Evolutionary conservation across 768 basidiomycete genomes (phyloP), one percentile per base, ranked within the genome.

Genomic region (Tricholomella constricta): DNA sequence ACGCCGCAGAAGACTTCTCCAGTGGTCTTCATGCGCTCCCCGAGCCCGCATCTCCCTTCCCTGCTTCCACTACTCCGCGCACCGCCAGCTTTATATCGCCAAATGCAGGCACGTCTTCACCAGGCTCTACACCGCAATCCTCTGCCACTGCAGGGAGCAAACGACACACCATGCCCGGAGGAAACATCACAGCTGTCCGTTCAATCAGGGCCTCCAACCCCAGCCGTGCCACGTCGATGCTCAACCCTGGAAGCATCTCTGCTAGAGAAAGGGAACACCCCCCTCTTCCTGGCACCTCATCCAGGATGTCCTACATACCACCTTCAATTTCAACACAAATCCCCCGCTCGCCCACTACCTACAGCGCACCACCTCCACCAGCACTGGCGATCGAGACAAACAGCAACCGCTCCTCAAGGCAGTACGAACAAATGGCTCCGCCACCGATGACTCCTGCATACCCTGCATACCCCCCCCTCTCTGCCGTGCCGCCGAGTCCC

Each of bases 11-110:
- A 38, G 67, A 72, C 4, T 57, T 64, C 5, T 55, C 62, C 10
- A 60, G 57, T 11, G 69, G 71, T 26, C 69, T 70, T 58, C 81
- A 62, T 43, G 81, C 76, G 7, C 75, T 90, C 15, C 89, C 89
- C 0, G 86, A 89, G 51, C 91, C 89, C 9, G 78, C 89, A 2
- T 89, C 91, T 0, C 91, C 91, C 0, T 93, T 92, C 68, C 91
- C 89, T 6, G 71, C 59, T 10, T 72, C 67, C 35, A 70, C 61
- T 26, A 65, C 72, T 15, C 60, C 46, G 19, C 62, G 59, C 27
- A 60, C 61, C 10, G 45, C 62, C 15, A 46, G 52, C 3, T 62
- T 65, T 10, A 42, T 54, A 20, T 57, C 63, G 19, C 54, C 65
- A 27, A 56, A 34, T 19, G 48, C 52, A 12, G 48, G 50, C 36